Conservation (phyloP, 352 stramenopile genomes). For the Phytophthora pinifolia region DNA sequence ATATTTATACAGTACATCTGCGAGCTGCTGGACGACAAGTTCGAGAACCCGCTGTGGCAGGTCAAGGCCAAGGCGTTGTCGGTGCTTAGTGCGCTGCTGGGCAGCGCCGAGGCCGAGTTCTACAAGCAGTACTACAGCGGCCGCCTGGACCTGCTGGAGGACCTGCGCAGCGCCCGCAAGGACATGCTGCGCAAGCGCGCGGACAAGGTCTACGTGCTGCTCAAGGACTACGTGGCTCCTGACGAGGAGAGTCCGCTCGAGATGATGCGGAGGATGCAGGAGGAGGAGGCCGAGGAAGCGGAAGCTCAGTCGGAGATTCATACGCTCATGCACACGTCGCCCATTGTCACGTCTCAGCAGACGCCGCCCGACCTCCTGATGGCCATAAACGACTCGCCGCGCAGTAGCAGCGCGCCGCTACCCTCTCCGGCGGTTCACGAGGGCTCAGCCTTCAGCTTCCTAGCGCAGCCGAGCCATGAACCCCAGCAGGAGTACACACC, state of each 20-base stretch:
- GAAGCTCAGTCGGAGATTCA: slow-evolving; percentile 17
- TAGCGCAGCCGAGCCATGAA: slow-evolving; percentile 8
- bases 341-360: slow-evolving; percentile 37
- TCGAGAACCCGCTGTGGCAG: slow-evolving; percentile 81
- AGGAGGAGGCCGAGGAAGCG: slow-evolving; percentile 31
- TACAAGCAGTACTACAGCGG: slow-evolving; percentile 76
- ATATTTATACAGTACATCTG: slow-evolving; percentile 60
- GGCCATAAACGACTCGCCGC: slow-evolving; percentile 33
- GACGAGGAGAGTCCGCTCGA: slow-evolving; percentile 32
- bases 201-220: slow-evolving; percentile 60
- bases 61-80: slow-evolving; percentile 81
- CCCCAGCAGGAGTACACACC: slow-evolving; percentile 22
- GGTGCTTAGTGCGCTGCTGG: slow-evolving; percentile 68
- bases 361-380: slow-evolving; percentile 31
- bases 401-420: slow-evolving; percentile 37
- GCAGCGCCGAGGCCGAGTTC: slow-evolving; percentile 49
- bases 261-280: slow-evolving; percentile 35
- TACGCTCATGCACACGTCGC: slow-evolving; percentile 43
- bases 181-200: slow-evolving; percentile 74
- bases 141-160: slow-evolving; percentile 47
- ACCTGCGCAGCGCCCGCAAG: slow-evolving; percentile 64
- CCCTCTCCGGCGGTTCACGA: slow-evolving; percentile 25
- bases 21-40: slow-evolving; percentile 84
- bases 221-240: slow-evolving; percentile 34
- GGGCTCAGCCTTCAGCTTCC: slow-evolving; percentile 36